Conservation (phyloP, 257 asterid species). For the Marsdenia floribunda region DNA sequence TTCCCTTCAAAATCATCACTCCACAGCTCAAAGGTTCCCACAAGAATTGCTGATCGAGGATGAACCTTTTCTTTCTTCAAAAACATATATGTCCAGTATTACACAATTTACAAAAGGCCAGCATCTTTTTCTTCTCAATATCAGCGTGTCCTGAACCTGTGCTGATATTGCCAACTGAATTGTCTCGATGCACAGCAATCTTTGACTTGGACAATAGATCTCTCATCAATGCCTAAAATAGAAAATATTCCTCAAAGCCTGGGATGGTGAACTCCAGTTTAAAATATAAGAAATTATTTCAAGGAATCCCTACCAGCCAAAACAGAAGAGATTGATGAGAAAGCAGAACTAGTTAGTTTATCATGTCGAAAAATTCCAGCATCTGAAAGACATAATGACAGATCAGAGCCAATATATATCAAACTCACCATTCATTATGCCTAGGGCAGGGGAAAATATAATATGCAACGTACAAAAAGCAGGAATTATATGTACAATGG, state of each 20-base stretch:
- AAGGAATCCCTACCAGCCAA: conserved; percentile 75
- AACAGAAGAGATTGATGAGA: conserved; percentile 75
- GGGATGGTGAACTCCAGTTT: conserved; percentile 13
- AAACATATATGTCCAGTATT: conserved; percentile 60
- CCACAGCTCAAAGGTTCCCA: conserved; percentile 74
- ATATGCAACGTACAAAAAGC: neutral
- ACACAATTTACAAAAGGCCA: conserved; percentile 53
- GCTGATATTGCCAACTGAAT: conserved; percentile 32
- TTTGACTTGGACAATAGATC: conserved; percentile 72
- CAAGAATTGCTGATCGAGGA: conserved; percentile 37
- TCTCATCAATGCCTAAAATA: conserved; percentile 72
- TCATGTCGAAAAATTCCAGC: conserved; percentile 77
- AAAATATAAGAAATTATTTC: conserved; percentile 17
- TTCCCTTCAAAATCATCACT: conserved; percentile 81
- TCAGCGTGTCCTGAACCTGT: conserved; percentile 39
- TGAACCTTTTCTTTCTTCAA: conserved; percentile 71
- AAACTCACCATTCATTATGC: conserved; percentile 2
- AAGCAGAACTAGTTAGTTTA: conserved; percentile 76
- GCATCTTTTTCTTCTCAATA: conserved; percentile 49
- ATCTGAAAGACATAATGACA: conserved; percentile 50
- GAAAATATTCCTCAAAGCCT: conserved; percentile 20
- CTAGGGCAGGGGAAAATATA: neutral
- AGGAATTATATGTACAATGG: neutral
- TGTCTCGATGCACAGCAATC: conserved; percentile 35
- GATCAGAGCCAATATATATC: neutral